Base-by-base conservation (phyloP, 1,284 basidiomycete genomes). In the Ustilago curta region DNA sequence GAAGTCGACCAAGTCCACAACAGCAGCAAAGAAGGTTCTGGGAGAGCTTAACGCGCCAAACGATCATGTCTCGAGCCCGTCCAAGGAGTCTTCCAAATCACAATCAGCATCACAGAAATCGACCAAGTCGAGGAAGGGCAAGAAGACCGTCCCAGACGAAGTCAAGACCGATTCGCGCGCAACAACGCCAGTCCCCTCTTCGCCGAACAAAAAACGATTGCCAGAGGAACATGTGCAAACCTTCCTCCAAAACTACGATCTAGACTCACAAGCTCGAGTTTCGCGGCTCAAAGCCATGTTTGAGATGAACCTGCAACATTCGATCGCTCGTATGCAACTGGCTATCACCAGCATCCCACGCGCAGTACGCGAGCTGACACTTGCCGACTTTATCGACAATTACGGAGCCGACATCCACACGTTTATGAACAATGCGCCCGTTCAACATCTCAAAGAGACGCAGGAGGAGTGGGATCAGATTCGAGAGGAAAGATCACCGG, bases 401-500 rank as follows among this genome's bases (percentile, higher is more conserved):
- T 77, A 69, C 25, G 63, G 63, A 11, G 75, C 67, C 31, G 71
- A 77, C 48, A 64, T 79, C 18, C 72, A 79, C 44, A 45, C 50
- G 0, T 75, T 78, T 40, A 72, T 77, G 74, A 61, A 56, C 16
- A 53, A 55, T 11, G 66, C 62, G 3, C 70, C 70, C 6, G 65
- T 64, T 4, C 55, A 70, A 18, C 66, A 70, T 31, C 55, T 73
- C 19, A 52, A 65, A 49, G 71, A 71, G 8, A 59, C 61, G 2
- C 58, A 64, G 48, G 56, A 76, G 51, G 77, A 77, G 39, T 76
- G 71, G 70, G 77, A 77, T n/a, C 60, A 72, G 57, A 62, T 77
- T 53, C 53, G 61, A n/a, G 56, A 67, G 52, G 63, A 67, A 14
- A 27, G 59, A 1, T 63, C 62, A 0, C 70, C 70, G 0, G 56